phyloP scores from a whole-genome alignment of 2,329 filamentous ascomycete species.

The Venturia effusa region DNA sequence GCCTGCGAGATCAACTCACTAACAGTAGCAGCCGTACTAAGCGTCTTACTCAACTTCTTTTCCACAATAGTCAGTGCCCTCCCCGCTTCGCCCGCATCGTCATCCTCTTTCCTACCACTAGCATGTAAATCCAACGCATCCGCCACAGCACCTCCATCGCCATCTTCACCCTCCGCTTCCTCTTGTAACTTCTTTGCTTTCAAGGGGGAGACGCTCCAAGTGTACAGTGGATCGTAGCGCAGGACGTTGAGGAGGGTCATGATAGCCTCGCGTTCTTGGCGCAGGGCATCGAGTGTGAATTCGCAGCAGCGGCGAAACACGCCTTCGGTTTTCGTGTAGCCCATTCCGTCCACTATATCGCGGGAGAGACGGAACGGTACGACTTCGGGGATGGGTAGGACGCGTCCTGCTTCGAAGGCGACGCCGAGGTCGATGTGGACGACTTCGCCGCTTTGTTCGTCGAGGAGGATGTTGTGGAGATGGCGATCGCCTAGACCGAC shows the following conservation, averaged over 20 bases:
- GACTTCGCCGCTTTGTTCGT: conserved; percentile 80
- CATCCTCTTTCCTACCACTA: conserved; percentile 30
- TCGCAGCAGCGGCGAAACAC: conserved; percentile 98
- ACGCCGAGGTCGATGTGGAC: conserved; percentile 97
- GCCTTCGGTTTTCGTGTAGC: conserved; percentile 86
- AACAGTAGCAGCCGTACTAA: conserved; percentile 90
- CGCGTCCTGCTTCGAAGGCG: conserved; percentile 89
- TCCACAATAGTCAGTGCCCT: conserved; percentile 84
- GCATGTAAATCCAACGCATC: conserved; percentile 21
- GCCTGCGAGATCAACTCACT: conserved; percentile 96
- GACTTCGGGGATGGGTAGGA: conserved; percentile 90
- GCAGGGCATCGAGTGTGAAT: conserved; percentile 86
- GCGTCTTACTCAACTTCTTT: conserved; percentile 88
- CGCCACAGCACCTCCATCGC: conserved; percentile 21
- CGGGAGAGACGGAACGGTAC: conserved; percentile 92
- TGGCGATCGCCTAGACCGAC: conserved; percentile 89
- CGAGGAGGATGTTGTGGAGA: conserved; percentile 91
- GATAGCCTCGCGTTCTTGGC: conserved; percentile 93
- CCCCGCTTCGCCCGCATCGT: conserved; percentile 71
- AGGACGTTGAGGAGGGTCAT: conserved; percentile 98
- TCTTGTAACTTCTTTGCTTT: conserved; percentile 58
- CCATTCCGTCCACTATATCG: conserved; percentile 95
- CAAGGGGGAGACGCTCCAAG: conserved; percentile 75
- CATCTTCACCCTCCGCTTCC: conserved; percentile 36
- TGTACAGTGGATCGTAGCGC: conserved; percentile 95